Evolutionary conservation across 129 eudicot species (phyloP), one percentile per base, ranked within the genome.

Genomic region (Scalesia atractyloides): DNA sequence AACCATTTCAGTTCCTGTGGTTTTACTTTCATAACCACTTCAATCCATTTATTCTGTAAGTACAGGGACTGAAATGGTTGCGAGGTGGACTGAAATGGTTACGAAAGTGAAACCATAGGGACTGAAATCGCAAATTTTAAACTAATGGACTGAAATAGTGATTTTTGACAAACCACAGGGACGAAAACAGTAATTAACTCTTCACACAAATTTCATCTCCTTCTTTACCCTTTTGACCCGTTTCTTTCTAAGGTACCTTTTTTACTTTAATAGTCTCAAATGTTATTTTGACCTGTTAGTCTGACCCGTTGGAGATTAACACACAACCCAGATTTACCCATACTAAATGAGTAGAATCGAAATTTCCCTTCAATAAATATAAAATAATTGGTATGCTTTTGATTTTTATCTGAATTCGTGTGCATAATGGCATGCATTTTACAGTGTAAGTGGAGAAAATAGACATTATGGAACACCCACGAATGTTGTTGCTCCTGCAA

Each of bases 381-480:
- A 1, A 18, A 54, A 9, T 13, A 43, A 15, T 46, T 2, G 12
- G 17, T 46, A 17, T 17, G 5, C 48, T 18, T 48, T 64, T 5
- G 18, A 19, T 17, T 10, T n/a, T 51, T 22, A 36, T 15, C 11
- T 43, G 43, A 17, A 12, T 24, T 26, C 16, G 0, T 47, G 50
- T 11, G 30, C 41, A 67, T 56, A 59, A 36, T 2, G 65, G 6
- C 47, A 30, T 61, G 17, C 73, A 26, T 12, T 79, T 22, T 78
- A 41, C 94, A 95, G 99, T 48, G 69, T 95, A 19, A 86, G 80
- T 78, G 99, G 99, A 72, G 99, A 90, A 84, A 90, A 80, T 77
- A 95, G 79, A 88, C 87, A 90, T 59, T 88, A 81, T 72, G 99
- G 78, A 62, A 76, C 89, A 20, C 97, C 99, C 34, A 88, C 89